These are phyloP conservation scores for Iris macrosiphon DNA, from an alignment of 106 monocot genomes.

Conservation along the genomic window DNA sequence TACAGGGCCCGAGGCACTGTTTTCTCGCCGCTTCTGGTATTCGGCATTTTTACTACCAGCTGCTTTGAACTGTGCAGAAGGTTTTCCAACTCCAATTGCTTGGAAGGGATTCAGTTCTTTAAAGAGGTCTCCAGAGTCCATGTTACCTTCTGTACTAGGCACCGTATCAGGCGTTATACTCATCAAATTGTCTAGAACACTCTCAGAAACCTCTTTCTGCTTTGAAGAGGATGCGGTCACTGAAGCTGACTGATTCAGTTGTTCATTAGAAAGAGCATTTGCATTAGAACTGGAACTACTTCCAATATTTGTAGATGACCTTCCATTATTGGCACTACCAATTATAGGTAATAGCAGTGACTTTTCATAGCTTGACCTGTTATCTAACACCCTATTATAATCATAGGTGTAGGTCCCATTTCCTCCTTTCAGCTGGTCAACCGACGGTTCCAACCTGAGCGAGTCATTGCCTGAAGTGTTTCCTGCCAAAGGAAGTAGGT, in stretches of 20 bases:
- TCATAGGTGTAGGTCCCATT: slow-evolving; percentile 8
- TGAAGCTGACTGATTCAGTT: slow-evolving; percentile 16
- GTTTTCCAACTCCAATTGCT: slow-evolving; percentile 26
- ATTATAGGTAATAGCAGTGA: slow-evolving; percentile 12
- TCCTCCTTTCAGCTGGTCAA: slow-evolving; percentile 5
- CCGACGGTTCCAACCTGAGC: slow-evolving; percentile 9
- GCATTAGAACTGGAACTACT: slow-evolving; percentile 30
- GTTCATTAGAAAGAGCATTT: slow-evolving; percentile 13
- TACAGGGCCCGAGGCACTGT: slow-evolving; percentile 49
- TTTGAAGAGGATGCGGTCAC: slow-evolving; percentile 18
- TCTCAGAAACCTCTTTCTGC: slow-evolving; percentile 22
- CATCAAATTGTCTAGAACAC: slow-evolving; percentile 3
- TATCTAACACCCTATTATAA: slow-evolving; percentile 16
- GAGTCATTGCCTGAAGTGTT: slow-evolving; percentile 16
- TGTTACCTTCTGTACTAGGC: slow-evolving; percentile 24
- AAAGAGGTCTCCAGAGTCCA: slow-evolving; percentile 61
- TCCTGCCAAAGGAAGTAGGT: slow-evolving; percentile 13
- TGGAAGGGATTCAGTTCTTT: slow-evolving; percentile 90
- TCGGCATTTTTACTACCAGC: slow-evolving; percentile 40
- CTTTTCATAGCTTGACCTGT: slow-evolving; percentile 26
- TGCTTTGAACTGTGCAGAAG: slow-evolving; percentile 22
- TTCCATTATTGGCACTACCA: slow-evolving; percentile 14
- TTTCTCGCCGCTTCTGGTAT: slow-evolving; percentile 61
- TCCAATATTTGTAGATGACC: slow-evolving; percentile 31
- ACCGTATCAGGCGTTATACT: slow-evolving; percentile 9